Evolutionary conservation across 306 rosid species (phyloP).

Genomic region (Cucumis cinereus): DNA sequence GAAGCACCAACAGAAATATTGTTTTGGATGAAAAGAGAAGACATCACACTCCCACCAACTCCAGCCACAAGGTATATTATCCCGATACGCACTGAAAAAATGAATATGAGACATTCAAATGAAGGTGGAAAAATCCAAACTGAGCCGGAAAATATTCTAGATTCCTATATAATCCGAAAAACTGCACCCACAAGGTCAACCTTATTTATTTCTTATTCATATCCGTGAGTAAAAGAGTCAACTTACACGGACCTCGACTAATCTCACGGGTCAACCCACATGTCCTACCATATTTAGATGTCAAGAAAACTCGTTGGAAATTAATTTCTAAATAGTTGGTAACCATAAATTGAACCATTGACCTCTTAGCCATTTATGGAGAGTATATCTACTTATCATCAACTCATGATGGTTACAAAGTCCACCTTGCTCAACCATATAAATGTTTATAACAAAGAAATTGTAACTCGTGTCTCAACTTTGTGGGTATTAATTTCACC

Average conservation of each 20-base stretch:
- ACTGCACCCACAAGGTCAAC: neutral
- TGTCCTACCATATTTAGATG: too few relatives aligned
- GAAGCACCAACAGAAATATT: slow-evolving; percentile 39
- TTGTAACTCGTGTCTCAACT: neutral
- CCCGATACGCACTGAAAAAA: slow-evolving; percentile 26
- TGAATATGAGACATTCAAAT: neutral
- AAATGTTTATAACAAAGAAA: neutral
- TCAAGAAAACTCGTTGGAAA: too few relatives aligned
- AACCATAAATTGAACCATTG: too few relatives aligned
- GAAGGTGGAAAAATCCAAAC: neutral
- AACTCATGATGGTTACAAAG: neutral
- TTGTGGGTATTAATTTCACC: neutral
- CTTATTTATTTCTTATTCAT: neutral
- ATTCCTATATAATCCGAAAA: neutral
- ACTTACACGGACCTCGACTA: too few relatives aligned
- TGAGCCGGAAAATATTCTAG: neutral
- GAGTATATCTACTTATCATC: too few relatives aligned
- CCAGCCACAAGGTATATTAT: slow-evolving; percentile 28
- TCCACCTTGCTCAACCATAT: neutral
- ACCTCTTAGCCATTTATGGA: too few relatives aligned
- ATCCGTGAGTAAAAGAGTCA: too few relatives aligned
- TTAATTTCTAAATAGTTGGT: too few relatives aligned
- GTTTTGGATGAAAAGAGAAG: slow-evolving; percentile 22
- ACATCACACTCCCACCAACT: slow-evolving; percentile 35
- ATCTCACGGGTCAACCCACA: too few relatives aligned